These are phyloP conservation scores for Podosphaera leucotricha DNA, from an alignment of 2,329 filamentous ascomycete species.

Conservation along the genomic window DNA sequence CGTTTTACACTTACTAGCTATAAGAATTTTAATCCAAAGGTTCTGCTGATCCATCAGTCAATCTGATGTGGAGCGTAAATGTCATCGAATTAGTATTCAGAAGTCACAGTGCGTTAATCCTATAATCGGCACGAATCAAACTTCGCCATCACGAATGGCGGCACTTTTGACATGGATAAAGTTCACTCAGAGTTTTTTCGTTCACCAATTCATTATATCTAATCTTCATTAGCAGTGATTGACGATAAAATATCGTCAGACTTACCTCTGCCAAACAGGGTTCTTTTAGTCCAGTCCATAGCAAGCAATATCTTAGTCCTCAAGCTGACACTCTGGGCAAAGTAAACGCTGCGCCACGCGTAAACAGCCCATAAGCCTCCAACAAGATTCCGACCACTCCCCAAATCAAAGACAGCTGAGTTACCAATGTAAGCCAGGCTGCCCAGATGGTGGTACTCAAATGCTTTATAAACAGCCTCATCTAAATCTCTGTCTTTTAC, in stretches of 20 bases:
- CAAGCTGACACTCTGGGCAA: constrained; percentile 88
- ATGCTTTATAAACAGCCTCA: constrained; percentile 77
- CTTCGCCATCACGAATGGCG: too few species aligned
- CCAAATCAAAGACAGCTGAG: constrained; percentile 80
- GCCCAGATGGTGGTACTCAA: constrained; percentile 81
- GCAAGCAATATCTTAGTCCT: constrained; percentile 70
- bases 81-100: too few species aligned
- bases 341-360: constrained; percentile 88
- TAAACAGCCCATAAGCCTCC: constrained; percentile 87
- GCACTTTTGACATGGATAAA: too few species aligned
- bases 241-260: too few species aligned
- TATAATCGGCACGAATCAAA: too few species aligned
- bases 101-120: too few species aligned
- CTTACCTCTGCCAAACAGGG: constrained; percentile 77
- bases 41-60: too few species aligned
- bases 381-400: constrained; percentile 48
- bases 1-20: too few species aligned
- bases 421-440: constrained; percentile 91
- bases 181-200: too few species aligned
- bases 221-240: too few species aligned
- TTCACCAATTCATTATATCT: constrained; percentile 7
- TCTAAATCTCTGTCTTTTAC: constrained; percentile 77
- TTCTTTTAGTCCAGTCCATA: constrained; percentile 98
- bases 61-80: too few species aligned
- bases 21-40: too few species aligned